Base-by-base conservation (phyloP, 1,284 basidiomycete genomes). In the Fomitiporia mediterranea region DNA sequence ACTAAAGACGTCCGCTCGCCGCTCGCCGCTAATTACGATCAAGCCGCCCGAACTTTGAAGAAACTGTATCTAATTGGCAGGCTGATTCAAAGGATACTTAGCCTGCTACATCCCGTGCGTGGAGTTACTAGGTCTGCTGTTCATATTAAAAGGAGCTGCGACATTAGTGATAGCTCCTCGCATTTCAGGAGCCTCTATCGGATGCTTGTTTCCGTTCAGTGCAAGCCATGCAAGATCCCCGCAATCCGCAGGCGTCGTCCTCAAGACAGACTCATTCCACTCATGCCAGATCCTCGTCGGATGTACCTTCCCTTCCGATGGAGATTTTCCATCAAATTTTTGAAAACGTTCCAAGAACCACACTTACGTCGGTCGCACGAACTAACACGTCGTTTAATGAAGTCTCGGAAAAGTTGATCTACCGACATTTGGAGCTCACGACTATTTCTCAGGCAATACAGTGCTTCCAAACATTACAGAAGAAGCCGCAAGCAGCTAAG, bases 291-390 rank as follows among this genome's bases (percentile, higher is more conserved):
- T 25, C 17, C 19, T 27, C 54, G 9, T 56, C 54, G 6, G 48
- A 56, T 25, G 25, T 21, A 19, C 46, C 34, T 6, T 35, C 27
- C 17, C 39, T 59, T 17, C 57, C 57, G 7, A 34, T 59, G 21
- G 57, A 59, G 32, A 55, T 59, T 35, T 59, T 59, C 34, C 47
- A 59, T 38, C 57, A 59, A 17, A 55, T 59, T 35, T 27, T 55
- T 9, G 53, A 59, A 34, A 55, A 59, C 37, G 51, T 59, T 0
- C 53, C 53, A 2, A 54, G 43, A 21, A 55, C 34, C 13, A 50
- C 57, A 6, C 49, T 59, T 11, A 46, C 53, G 4, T 46, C 52
- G 34, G 57, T 51, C 23, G 57, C 57, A 39, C 47, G 57, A 28
- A 38, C 57, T 15, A 55, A 47, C 43, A 51, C 49, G 2, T 50